These are phyloP conservation scores for Wallacemonas sp. DNA, from an alignment of 208 protist genomes.

Conservation along the genomic window DNA sequence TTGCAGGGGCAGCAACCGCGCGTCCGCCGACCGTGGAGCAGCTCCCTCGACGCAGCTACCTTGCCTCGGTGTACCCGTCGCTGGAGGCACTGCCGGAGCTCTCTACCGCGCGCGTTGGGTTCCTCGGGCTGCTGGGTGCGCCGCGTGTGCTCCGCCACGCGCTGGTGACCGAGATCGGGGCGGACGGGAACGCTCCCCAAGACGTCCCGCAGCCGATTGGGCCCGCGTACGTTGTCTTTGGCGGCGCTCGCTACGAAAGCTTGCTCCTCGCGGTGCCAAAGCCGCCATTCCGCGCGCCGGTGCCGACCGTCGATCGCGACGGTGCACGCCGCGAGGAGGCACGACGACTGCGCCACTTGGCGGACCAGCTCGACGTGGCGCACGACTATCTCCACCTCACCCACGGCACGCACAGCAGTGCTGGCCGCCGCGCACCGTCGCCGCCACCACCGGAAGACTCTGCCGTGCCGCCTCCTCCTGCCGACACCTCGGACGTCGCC, in stretches of 20 bases:
- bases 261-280: constrained; percentile 9
- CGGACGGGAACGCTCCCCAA: constrained; percentile 25
- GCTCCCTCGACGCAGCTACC: constrained; percentile 27
- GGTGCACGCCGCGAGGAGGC: constrained; percentile 20
- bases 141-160: constrained; percentile 29
- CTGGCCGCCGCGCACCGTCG: not conserved
- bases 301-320: not conserved
- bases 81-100: constrained; percentile 6
- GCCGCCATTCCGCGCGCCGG: constrained; percentile 10
- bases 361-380: constrained; percentile 78
- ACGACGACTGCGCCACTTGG: constrained; percentile 51
- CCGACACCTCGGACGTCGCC: constrained; percentile 23
- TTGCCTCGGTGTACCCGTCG: constrained; percentile 30
- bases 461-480: not conserved
- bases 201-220: constrained; percentile 46
- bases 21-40: not conserved
- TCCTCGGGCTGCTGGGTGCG: constrained; percentile 24
- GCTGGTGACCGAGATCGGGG: constrained; percentile 24
- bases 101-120: constrained; percentile 20
- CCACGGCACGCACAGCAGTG: not conserved
- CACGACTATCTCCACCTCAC: constrained; percentile 63
- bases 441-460: not conserved
- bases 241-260: constrained; percentile 73
- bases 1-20: not conserved
- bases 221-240: constrained; percentile 77